Evolutionary conservation across 495 filamentous ascomycete genomes (phyloP).

Genomic region (Penicillium ochrochloron): DNA sequence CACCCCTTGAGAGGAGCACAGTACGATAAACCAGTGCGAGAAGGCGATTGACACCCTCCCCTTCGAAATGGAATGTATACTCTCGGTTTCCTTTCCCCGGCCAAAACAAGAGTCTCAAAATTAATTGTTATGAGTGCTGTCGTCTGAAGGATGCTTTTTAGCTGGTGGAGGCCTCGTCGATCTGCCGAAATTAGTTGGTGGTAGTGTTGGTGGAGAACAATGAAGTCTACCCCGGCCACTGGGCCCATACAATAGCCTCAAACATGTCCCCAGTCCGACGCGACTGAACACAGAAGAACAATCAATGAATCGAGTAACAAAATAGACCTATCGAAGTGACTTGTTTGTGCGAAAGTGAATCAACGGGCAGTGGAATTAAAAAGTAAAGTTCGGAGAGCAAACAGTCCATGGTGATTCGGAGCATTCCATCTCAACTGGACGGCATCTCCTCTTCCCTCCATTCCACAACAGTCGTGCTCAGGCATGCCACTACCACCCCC

Average conservation of each 20-base stretch:
- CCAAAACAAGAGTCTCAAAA: constrained; percentile 7
- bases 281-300: neutral
- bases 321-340: neutral
- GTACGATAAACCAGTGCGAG: constrained; percentile 2
- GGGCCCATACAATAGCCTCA: neutral
- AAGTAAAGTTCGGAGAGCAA: neutral
- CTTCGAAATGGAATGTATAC: constrained; percentile 18
- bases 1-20: constrained; percentile 16
- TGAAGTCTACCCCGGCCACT: neutral
- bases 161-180: neutral
- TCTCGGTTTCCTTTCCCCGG: constrained; percentile 3
- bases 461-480: constrained; percentile 26
- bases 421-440: constrained; percentile 19
- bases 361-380: neutral
- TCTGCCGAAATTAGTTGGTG: constrained; percentile 5
- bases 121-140: neutral
- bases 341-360: neutral
- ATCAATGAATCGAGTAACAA: neutral
- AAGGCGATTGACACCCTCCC: constrained; percentile 11
- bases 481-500: constrained; percentile 22
- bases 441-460: constrained; percentile 18
- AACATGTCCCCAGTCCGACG: neutral
- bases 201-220: neutral
- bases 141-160: neutral
- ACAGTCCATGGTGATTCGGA: neutral